A percentile compares a stretch with the other conserved stretches of the same genome.
phyloP scores from a whole-genome alignment of 371 early-diverging fungal species.

The Actinomortierella ambigua region DNA sequence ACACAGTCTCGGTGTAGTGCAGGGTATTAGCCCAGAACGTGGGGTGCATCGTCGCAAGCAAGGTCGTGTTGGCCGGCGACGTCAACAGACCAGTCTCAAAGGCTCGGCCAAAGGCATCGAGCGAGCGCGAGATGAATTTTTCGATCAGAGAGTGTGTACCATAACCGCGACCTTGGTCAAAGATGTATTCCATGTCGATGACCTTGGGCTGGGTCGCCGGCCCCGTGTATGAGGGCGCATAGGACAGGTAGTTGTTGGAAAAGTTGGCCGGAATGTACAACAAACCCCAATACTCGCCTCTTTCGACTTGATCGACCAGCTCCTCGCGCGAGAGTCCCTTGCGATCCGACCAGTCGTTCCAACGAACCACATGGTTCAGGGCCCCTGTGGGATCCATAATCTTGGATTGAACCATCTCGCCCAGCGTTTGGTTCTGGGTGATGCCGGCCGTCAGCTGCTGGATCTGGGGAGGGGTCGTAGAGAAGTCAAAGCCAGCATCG shows the following conservation, averaged over 20 bases:
- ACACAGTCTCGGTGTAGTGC: conserved; percentile 22
- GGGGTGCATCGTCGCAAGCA: conserved; percentile 34
- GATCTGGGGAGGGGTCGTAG: conserved; percentile 28
- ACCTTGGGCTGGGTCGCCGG: conserved; percentile 25
- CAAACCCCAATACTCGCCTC: conserved; percentile 47
- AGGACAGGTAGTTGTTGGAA: conserved; percentile 46
- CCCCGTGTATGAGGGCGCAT: conserved; percentile 23
- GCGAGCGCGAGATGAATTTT: conserved; percentile 25
- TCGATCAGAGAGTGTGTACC: conserved; percentile 41
- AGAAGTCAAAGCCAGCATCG: conserved; percentile 49
- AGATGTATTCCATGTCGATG: conserved; percentile 39
- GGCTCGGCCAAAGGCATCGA: conserved; percentile 17
- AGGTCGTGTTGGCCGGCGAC: conserved; percentile 37
- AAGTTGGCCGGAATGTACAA: conserved; percentile 53
- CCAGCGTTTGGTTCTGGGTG: conserved; percentile 36
- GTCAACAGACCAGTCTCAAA: conserved; percentile 29
- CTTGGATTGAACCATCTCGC: conserved; percentile 23
- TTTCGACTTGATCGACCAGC: conserved; percentile 31
- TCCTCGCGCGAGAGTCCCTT: conserved; percentile 31
- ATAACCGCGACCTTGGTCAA: conserved; percentile 46
- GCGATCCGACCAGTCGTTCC: conserved; percentile 32
- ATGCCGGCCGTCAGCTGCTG: conserved; percentile 26
- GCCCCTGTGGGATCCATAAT: conserved; percentile 35
- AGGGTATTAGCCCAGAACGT: conserved; percentile 33
- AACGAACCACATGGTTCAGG: conserved; percentile 28